Percentiles rank a stretch among this genome's conserved stretches.
phyloP scores from a whole-genome alignment of 176 grass and related monocot species.

The Phyllostachys edulis region DNA sequence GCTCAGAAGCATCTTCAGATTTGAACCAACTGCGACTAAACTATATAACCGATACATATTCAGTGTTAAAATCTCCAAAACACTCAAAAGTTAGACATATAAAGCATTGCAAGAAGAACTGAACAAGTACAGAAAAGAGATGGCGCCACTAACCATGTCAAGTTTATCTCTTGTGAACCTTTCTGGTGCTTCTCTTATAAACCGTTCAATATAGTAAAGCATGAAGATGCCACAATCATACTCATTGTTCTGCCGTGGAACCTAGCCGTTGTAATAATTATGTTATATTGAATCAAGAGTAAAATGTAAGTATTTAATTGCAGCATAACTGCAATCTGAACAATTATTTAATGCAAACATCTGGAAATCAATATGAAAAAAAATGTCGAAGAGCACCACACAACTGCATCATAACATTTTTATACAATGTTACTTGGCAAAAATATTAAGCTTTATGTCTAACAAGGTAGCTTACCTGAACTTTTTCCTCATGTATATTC shows the following conservation, averaged over 20 bases:
- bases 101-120: slow-evolving; percentile 10
- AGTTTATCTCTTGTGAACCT: slow-evolving; percentile 54
- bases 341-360: background rate
- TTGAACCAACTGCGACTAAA: slow-evolving; percentile 73
- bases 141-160: slow-evolving; percentile 55
- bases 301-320: slow-evolving; percentile 15
- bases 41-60: slow-evolving; percentile 39
- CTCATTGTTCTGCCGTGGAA: slow-evolving; percentile 67
- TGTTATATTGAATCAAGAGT: background rate
- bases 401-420: background rate
- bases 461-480: slow-evolving; percentile 38
- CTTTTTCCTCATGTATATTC: slow-evolving; percentile 35
- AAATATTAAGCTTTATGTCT: background rate
- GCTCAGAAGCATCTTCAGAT: slow-evolving; percentile 63
- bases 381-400: background rate
- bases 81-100: background rate
- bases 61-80: slow-evolving; percentile 15
- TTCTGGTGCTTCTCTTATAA: slow-evolving; percentile 68
- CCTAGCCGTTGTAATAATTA: slow-evolving; percentile 41
- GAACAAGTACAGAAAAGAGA: slow-evolving; percentile 9
- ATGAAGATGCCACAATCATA: slow-evolving; percentile 92
- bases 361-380: background rate
- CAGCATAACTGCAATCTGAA: background rate
- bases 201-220: slow-evolving; percentile 75
- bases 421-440: slow-evolving; percentile 7